Base-by-base conservation (phyloP, 2,329 filamentous ascomycete species). In the Hypoxylon sp. region DNA sequence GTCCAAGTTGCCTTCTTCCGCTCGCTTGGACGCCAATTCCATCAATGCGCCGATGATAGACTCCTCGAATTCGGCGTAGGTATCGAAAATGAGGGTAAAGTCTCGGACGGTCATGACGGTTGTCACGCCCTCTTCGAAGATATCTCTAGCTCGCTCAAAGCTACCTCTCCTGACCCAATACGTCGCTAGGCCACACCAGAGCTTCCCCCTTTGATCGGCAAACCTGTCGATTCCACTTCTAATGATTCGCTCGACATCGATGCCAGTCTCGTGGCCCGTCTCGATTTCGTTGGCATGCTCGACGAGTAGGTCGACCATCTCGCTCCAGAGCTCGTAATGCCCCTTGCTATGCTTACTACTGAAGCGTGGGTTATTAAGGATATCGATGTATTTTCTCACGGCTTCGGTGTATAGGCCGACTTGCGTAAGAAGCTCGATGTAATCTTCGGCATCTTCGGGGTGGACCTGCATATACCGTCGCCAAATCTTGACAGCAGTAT, bases 61-160 rank as follows among this genome's bases (percentile, higher is more conserved):
- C 77, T 99, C 96, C 74, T 99, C 95, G 61, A 97, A 97, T 75
- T 99, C 95, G 26, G 91, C 88, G 70, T 98, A 99, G 0, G 93
- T 90, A 74, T 99, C 95, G 68, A 99, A 99, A 41, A 98, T 89
- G 52, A 98, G 85, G 0, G 93, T 96, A 71, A 99, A 99, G 76
- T 99, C 95, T 53, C 95, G 88, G 40, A 99, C 93, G 2, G 95
- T 99, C 94, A 98, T 98, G 62, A 97, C 96, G 1, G 94, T 98
- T 9, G 92, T 97, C 65, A 98, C 91, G 40, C 91, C 96, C 75
- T 98, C 93, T 75, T 99, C 95, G 65, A 97, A 98, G 3, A 96
- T 83, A 73, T 99, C 95, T 64, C 96, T 83, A 11, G 95, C 93
- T 60, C 89, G 88, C 77, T 98, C 96, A 70, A 97, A 98, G 70